Conservation (phyloP, 257 asterid genomes). For the Gentiana straminea region DNA sequence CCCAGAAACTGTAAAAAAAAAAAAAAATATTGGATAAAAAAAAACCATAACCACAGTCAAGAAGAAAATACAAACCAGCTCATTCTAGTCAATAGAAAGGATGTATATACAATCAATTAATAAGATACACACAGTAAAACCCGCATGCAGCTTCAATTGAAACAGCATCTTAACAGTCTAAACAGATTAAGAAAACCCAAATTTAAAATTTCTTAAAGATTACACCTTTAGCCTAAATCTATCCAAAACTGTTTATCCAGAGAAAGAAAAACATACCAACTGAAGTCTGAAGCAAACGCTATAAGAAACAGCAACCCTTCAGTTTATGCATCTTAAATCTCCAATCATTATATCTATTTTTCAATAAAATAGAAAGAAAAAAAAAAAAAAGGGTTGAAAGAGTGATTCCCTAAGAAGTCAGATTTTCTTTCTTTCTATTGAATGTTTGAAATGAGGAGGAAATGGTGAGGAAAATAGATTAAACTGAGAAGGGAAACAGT, state of each 20-base stretch:
- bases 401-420: no score
- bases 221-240: no score
- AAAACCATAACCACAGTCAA: no score
- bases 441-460: slow-evolving; percentile 11
- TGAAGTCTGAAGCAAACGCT: slow-evolving; percentile 26
- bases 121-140: slow-evolving; percentile 7
- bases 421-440: no score
- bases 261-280: slow-evolving; percentile 35
- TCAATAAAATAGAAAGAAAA: slow-evolving; percentile 13
- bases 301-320: slow-evolving; percentile 19
- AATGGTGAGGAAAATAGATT: slow-evolving; percentile 15
- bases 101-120: no score
- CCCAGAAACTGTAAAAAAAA: no score
- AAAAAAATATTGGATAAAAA: no score
- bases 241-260: not conserved
- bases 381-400: slow-evolving; percentile 14
- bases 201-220: no score
- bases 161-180: slow-evolving; percentile 9
- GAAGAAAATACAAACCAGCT: no score
- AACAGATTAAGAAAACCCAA: slow-evolving; percentile 1
- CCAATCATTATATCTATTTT: slow-evolving; percentile 10
- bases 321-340: slow-evolving; percentile 32
- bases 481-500: slow-evolving; percentile 22
- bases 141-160: slow-evolving; percentile 7
- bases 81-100: no score